Evolutionary conservation across 1,284 basidiomycete species (phyloP), one percentile per base, ranked within the genome.

Genomic region (Sanghuangporus weigelae): DNA sequence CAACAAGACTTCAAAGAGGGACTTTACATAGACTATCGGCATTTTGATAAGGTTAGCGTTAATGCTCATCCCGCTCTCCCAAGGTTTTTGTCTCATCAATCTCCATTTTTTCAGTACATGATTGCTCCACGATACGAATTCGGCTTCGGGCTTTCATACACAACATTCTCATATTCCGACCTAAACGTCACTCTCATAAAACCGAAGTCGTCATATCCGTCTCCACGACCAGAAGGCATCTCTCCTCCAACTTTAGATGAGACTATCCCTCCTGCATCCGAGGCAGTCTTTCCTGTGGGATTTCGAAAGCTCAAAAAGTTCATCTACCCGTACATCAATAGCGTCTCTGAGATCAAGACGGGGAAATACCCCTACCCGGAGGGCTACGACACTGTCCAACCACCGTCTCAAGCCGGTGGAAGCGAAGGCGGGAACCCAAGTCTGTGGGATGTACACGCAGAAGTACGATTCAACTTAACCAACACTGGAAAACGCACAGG

Each of bases 81-180:
- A 31, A 7, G 44, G 50, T 42, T 36, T 46, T 35, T 14, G 14
- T 35, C 49, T 59, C 21, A n/a, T 46, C 58, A 26, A 10, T 46
- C 42, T 23, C 49, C 23, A 11, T 40, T 14, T 62, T 14, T 39
- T 46, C 59, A 74, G 61, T 68, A 77, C 35, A 73, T 79, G 64
- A 84, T 87, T 63, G 74, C 74, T 1, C 86, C 87, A 0, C 77
- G 84, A 21, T 89, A 78, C 67, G 81, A 82, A 59, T 90, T 90
- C 68, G 88, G 88, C 2, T 86, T 79, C 68, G 80, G 87, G 0
- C 70, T 85, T 59, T 80, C 77, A 48, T 87, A 85, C 73, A 82
- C 84, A 21, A 74, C 69, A 0, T 86, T 86, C 73, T 69, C 71
- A 31, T 80, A 78, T 66, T 72, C 70, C 21, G 72, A 73, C 40